phyloP scores from a whole-genome alignment of 257 asterid species.

The Solanum chilense region DNA sequence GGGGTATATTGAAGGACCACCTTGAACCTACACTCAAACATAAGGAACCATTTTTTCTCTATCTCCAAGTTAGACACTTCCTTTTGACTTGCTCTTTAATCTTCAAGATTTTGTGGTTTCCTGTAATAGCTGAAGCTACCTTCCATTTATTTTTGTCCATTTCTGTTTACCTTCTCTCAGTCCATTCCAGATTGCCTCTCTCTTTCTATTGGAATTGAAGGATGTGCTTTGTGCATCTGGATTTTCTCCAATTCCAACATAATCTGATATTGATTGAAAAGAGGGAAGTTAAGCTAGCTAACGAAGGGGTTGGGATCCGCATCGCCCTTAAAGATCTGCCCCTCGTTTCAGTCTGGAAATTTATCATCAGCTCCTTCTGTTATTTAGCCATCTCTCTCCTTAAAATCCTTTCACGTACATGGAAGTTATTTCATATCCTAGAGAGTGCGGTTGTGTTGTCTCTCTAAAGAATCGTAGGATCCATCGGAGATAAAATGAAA shows the following conservation, averaged over 20 bases:
- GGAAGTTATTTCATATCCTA: not conserved
- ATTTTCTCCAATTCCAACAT: not conserved
- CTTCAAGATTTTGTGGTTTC: not conserved
- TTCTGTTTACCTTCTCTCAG: not conserved
- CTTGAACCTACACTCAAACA: not conserved
- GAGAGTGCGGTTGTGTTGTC: not conserved
- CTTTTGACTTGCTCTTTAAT: not conserved
- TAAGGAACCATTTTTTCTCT: not conserved
- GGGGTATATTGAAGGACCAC: not conserved
- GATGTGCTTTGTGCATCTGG: not conserved
- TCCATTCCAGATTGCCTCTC: not conserved
- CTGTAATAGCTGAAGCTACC: not conserved
- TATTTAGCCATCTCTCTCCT: not conserved
- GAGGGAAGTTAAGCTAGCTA: not conserved
- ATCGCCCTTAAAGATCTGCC: not conserved
- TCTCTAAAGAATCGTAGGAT: not conserved
- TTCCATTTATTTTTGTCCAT: not conserved
- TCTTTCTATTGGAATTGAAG: not conserved
- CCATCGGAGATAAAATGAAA: not conserved
- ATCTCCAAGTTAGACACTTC: not conserved
- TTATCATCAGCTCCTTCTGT: not conserved
- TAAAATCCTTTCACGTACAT: not conserved
- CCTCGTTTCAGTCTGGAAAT: not conserved
- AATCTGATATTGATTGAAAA: not conserved
- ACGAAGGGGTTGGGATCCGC: not conserved